Conservation (phyloP, 2,329 filamentous ascomycete genomes). For the Colletotrichum eleusines region DNA sequence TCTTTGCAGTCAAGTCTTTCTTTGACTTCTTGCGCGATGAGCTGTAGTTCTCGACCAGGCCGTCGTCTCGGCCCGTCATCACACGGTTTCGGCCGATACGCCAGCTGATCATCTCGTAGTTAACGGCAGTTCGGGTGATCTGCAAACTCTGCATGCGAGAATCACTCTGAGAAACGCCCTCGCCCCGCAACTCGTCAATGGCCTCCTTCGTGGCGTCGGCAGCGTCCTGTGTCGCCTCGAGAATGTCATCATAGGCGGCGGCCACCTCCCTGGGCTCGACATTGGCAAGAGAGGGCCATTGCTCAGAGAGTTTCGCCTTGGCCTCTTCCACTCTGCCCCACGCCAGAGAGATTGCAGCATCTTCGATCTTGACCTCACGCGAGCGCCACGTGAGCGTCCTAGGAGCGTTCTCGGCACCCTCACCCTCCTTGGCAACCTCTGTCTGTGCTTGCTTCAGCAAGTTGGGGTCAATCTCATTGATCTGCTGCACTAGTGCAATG, state of each 20-base stretch:
- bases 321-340: conserved; percentile 76
- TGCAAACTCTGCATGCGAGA: conserved; percentile 91
- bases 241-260: conserved; percentile 89
- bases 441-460: conserved; percentile 70
- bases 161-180: conserved; percentile 87
- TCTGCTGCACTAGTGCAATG: conserved; percentile 69
- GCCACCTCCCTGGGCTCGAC: conserved; percentile 75
- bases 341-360: conserved; percentile 89
- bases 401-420: conserved; percentile 68
- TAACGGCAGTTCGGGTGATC: conserved; percentile 91
- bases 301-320: conserved; percentile 61
- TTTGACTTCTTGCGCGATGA: conserved; percentile 63
- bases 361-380: conserved; percentile 87
- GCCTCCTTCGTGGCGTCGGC: conserved; percentile 93
- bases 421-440: conserved; percentile 63
- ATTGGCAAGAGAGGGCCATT: conserved; percentile 58
- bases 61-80: conserved; percentile 85
- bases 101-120: conserved; percentile 95
- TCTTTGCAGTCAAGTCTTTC: conserved; percentile 54
- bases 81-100: conserved; percentile 93
- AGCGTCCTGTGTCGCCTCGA: conserved; percentile 91
- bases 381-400: conserved; percentile 88
- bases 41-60: conserved; percentile 68
- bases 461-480: conserved; percentile 78
- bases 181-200: conserved; percentile 88